Evolutionary conservation across 2,329 filamentous ascomycete species (phyloP).

Genomic region (Dactylellina sp.): DNA sequence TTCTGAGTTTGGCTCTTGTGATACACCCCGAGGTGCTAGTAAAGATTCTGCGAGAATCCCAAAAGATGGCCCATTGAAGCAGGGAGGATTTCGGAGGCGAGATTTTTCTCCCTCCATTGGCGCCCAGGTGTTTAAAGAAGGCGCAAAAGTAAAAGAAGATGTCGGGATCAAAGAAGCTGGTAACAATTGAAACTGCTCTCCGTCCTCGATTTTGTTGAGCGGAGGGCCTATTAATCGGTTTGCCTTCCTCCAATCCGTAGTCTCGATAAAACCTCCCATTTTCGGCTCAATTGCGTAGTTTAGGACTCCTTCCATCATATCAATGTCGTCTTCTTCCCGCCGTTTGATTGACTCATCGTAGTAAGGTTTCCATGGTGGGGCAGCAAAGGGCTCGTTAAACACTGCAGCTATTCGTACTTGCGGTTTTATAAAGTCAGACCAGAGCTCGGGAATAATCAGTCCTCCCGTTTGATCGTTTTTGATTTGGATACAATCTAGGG

Average conservation of each 20-base stretch:
- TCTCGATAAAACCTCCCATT: conserved; percentile 39
- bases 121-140: conserved; percentile 6
- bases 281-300: conserved; percentile 30
- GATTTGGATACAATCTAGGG: conserved; percentile 36
- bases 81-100: conserved; percentile 14
- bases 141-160: conserved; percentile 29
- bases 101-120: conserved; percentile 41
- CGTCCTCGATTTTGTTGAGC: conserved; percentile 27
- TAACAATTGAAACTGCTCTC: conserved; percentile 17
- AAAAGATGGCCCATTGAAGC: conserved; percentile 12
- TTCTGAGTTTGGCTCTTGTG: conserved; percentile 16
- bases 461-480: conserved; percentile 40
- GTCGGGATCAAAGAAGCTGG: conserved; percentile 19
- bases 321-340: conserved; percentile 38
- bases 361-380: conserved; percentile 31
- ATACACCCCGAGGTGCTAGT: conserved; percentile 5
- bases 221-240: conserved; percentile 29
- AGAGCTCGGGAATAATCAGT: conserved; percentile 48
- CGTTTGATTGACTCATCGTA: conserved; percentile 7
- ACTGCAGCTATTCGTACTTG: conserved; percentile 41
- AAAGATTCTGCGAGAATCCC: conserved; percentile 17
- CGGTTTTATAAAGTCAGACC: conserved; percentile 50
- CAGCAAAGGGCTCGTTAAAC: conserved; percentile 33
- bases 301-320: conserved; percentile 49
- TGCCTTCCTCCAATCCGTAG: conserved; percentile 34